Evolutionary conservation across 2,329 filamentous ascomycete genomes (phyloP).

Genomic region (Fonsecaea nubica): DNA sequence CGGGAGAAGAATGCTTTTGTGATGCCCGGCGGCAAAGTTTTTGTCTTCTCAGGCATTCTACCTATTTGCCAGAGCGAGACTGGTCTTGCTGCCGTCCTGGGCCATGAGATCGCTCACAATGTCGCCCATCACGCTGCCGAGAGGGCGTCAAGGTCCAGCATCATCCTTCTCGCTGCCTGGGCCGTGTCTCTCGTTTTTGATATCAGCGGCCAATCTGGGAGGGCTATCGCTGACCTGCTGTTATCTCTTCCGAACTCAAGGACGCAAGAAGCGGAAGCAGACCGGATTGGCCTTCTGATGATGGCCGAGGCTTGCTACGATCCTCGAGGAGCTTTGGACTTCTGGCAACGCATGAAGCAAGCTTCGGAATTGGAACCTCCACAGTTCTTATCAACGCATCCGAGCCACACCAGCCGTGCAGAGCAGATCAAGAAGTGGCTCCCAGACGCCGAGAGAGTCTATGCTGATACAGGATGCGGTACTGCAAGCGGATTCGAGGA

Average conservation of each 20-base stretch:
- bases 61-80: constrained; percentile 63
- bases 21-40: constrained; percentile 68
- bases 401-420: constrained; percentile 61
- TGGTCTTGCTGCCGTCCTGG: constrained; percentile 66
- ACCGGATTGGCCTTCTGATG: constrained; percentile 67
- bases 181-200: constrained; percentile 48
- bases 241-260: constrained; percentile 62
- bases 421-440: constrained; percentile 61
- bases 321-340: constrained; percentile 60
- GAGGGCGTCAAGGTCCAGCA: constrained; percentile 54
- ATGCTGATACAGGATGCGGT: constrained; percentile 49
- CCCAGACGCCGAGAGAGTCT: constrained; percentile 49
- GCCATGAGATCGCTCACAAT: constrained; percentile 71
- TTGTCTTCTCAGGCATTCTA: constrained; percentile 68
- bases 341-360: constrained; percentile 62
- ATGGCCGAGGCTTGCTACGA: constrained; percentile 68
- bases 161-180: constrained; percentile 44
- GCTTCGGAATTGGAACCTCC: constrained; percentile 53
- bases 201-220: constrained; percentile 48
- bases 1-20: constrained; percentile 66
- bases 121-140: constrained; percentile 64
- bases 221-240: constrained; percentile 56
- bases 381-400: constrained; percentile 67
- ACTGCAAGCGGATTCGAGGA: constrained; percentile 34
- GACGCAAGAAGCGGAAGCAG: constrained; percentile 66